Evolutionary conservation across 352 stramenopile species (phyloP).

Genomic region (Globisporangium splendens): DNA sequence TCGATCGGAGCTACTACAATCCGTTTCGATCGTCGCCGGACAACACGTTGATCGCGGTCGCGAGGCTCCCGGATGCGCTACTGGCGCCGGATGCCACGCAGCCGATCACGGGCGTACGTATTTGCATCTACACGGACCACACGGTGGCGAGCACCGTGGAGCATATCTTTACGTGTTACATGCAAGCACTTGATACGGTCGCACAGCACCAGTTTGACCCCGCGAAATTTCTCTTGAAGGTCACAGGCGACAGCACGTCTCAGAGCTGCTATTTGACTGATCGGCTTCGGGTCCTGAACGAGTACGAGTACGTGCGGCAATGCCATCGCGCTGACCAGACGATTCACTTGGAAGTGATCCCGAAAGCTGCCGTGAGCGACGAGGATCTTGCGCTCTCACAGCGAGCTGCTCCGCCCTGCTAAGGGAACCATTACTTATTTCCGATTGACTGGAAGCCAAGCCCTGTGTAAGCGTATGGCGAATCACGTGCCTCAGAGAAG

Average conservation of each 20-base stretch:
- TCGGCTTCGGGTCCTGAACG: neutral
- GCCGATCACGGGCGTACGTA: neutral
- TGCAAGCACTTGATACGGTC: neutral
- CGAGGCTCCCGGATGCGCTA: neutral
- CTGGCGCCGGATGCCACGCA: neutral
- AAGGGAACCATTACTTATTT: neutral
- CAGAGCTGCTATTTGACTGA: neutral
- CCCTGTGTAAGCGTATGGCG: no score
- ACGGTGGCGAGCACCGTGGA: neutral
- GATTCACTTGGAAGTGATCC: neutral
- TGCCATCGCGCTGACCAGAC: neutral
- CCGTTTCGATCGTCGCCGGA: neutral
- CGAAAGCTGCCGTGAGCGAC: neutral
- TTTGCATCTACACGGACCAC: neutral
- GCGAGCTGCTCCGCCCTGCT: neutral
- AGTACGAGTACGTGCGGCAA: neutral
- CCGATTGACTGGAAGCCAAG: no score
- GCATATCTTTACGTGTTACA: neutral
- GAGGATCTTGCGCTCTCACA: neutral
- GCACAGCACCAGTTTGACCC: neutral
- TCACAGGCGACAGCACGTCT: neutral
- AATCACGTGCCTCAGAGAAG: no score
- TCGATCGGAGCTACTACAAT: neutral
- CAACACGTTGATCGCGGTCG: neutral
- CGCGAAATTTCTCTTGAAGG: neutral